Evolutionary conservation across 306 rosid species (phyloP).

Genomic region (Dryas drummondii): DNA sequence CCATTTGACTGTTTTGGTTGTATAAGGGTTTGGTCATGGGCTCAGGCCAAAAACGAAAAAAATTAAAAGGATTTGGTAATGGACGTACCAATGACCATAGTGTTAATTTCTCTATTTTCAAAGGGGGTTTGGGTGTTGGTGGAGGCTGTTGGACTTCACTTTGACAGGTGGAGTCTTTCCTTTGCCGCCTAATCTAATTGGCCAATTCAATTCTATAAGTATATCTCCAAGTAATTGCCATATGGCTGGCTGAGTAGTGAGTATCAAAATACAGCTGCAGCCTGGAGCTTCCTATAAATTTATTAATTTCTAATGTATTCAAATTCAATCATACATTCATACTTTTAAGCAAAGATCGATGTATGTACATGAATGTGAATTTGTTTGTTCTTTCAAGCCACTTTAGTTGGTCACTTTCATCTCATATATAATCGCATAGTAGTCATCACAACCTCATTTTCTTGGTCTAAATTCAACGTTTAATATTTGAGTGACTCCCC

Average conservation of each 20-base stretch:
- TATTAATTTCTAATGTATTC: no score
- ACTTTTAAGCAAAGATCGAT: conserved; percentile 83
- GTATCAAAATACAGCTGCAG: no score
- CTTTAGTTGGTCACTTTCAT: conserved; percentile 61
- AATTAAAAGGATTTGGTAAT: conserved; percentile 8
- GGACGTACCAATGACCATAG: no score
- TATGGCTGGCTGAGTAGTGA: conserved; percentile 18
- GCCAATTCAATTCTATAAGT: not conserved
- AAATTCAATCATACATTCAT: not conserved
- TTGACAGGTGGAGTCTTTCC: conserved; percentile 28
- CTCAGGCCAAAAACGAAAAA: no score
- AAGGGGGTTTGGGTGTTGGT: conserved; percentile 41
- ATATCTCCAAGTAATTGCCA: conserved; percentile 27
- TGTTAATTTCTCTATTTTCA: not conserved
- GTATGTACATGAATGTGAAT: conserved; percentile 17
- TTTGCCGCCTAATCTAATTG: conserved; percentile 32
- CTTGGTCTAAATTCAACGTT: conserved; percentile 24
- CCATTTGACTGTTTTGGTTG: conserved; percentile 31
- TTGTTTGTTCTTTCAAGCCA: conserved; percentile 65
- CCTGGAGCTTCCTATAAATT: not conserved
- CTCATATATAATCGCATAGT: not conserved
- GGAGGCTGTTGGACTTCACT: not conserved
- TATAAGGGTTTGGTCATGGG: conserved; percentile 11
- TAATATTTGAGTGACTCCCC: conserved; percentile 41
- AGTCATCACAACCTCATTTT: conserved; percentile 29